Evolutionary conservation across 805 yeast genomes (phyloP).

Genomic region (Ogataea parapolymorpha): DNA sequence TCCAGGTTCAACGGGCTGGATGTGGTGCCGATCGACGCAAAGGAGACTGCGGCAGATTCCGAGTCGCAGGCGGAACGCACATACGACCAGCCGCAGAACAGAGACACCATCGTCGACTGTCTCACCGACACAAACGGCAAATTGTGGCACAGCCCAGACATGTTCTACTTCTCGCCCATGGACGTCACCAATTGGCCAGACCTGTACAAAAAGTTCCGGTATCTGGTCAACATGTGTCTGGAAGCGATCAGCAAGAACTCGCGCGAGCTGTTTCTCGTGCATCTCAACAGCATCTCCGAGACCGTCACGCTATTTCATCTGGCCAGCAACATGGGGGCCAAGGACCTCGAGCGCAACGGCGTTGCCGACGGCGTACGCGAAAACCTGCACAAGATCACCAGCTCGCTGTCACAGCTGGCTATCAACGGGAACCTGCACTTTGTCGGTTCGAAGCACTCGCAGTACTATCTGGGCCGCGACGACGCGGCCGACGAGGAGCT

Average conservation of each 20-base stretch:
- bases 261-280: constrained; percentile 49
- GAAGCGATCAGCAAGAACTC: constrained; percentile 51
- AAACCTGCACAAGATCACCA: constrained; percentile 49
- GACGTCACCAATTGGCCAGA: constrained; percentile 64
- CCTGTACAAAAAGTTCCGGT: constrained; percentile 45
- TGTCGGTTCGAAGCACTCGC: constrained; percentile 29
- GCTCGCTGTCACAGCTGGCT: constrained; percentile 58
- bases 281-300: constrained; percentile 52
- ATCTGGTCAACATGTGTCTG: constrained; percentile 44
- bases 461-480: constrained; percentile 21
- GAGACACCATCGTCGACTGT: constrained; percentile 12
- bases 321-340: constrained; percentile 51
- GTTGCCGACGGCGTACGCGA: constrained; percentile 46
- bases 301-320: constrained; percentile 51
- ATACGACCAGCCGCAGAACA: neutral
- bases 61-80: constrained; percentile 8
- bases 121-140: constrained; percentile 13
- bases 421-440: constrained; percentile 64
- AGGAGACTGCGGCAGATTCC: constrained; percentile 7
- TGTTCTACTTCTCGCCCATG: constrained; percentile 56
- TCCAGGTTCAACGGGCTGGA: constrained; percentile 23
- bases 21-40: constrained; percentile 17
- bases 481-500: constrained; percentile 16
- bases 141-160: constrained; percentile 30
- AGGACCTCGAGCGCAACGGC: constrained; percentile 46